A percentile compares a stretch with the other conserved stretches of the same genome.
Evolutionary conservation across 352 stramenopile genomes (phyloP).

Genomic region (Globisporangium heterothallicum): DNA sequence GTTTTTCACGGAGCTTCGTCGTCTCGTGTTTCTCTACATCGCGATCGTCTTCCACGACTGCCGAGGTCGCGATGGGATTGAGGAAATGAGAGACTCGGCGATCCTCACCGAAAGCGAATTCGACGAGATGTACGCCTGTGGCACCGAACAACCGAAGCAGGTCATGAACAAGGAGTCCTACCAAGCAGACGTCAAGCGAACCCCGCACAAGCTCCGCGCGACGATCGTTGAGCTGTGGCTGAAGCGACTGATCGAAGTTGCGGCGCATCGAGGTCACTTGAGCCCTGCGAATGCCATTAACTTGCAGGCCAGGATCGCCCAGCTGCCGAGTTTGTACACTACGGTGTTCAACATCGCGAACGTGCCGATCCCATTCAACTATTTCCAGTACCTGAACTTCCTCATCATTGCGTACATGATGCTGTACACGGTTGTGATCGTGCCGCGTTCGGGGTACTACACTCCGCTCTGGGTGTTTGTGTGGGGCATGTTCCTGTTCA

Average conservation of each 20-base stretch:
- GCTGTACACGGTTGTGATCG: constrained; percentile 83
- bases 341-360: constrained; percentile 84
- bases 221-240: constrained; percentile 80
- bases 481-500: constrained; percentile 80
- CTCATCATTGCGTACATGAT: constrained; percentile 69
- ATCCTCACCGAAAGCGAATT: constrained; percentile 63
- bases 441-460: constrained; percentile 62
- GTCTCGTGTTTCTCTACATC: constrained; percentile 79
- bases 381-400: constrained; percentile 78
- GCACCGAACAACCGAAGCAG: constrained; percentile 44
- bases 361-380: constrained; percentile 83
- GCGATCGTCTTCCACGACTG: constrained; percentile 80
- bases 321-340: constrained; percentile 68
- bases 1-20: constrained; percentile 71
- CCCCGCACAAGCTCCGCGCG: constrained; percentile 62
- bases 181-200: constrained; percentile 48
- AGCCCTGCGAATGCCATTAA: constrained; percentile 47
- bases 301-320: constrained; percentile 60
- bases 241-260: constrained; percentile 67
- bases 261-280: constrained; percentile 51
- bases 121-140: constrained; percentile 66
- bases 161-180: constrained; percentile 47
- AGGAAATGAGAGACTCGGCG: constrained; percentile 48
- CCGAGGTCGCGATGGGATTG: constrained; percentile 60
- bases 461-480: constrained; percentile 77